Evolutionary conservation across 495 filamentous ascomycete genomes (phyloP), one percentile per base, ranked within the genome.

Genomic region (Aspergillus ellipticus): DNA sequence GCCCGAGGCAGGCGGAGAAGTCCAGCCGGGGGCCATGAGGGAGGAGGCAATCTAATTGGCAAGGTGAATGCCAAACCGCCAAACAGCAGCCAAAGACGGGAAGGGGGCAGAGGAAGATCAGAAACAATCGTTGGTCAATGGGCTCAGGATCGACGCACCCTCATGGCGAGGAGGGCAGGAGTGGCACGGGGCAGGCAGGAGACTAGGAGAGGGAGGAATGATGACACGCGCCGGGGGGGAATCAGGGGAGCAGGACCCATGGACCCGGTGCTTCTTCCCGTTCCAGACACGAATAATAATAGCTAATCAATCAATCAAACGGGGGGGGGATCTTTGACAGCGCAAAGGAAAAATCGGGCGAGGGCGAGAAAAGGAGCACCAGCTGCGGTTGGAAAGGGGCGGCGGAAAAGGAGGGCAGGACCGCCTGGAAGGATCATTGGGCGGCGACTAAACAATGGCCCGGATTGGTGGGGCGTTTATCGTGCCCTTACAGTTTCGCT

Each of bases 1-100:
- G 64, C 63, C 64, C 56, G 66, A 55, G 61, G 55, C 64, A 57
- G 57, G 59, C 59, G 59, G 59, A 63, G 64, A 59, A 39, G 39
- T 37, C 57, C 58, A 59, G 53, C 51, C 60, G 39, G 57, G 57
- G 63, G 55, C 51, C 62, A 65, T 65, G 53, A 51, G 49, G 50
- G 42, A 15, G 42, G 10, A 19, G 41, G 51, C 37, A 46, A 35
- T 54, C 28, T 54, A 43, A 54, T 59, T 54, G 56, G 51, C 26
- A 35, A 41, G 21, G 42, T 15, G 43, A 49, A 35, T 53, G 49
- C 49, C 56, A 53, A 42, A 29, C 20, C 33, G 52, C 26, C 35
- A 55, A 51, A 55, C 45, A 58, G 47, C 52, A 48, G 29, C 42
- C 51, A 51, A 48, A 62, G 46, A 48, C 19, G 37, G 51, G 52